Evolutionary conservation across 306 rosid species (phyloP), one percentile per base, ranked within the genome.

Genomic region (Vigna trinervia): DNA sequence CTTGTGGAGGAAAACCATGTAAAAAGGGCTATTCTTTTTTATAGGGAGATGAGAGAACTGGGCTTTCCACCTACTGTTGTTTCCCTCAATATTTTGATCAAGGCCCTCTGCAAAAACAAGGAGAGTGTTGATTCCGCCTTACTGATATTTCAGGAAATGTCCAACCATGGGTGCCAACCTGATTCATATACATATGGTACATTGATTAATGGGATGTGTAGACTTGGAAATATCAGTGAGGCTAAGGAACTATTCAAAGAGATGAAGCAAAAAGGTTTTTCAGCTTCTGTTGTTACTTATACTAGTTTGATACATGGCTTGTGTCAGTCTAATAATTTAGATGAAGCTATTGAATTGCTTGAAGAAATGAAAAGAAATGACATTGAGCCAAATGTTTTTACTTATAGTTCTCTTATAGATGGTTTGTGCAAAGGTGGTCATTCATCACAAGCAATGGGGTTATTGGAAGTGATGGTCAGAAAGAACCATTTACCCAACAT

Each of bases 131-230:
- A 88, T 79, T 79, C 89, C 52, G 98, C 98, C 76, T 79, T 92
- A 30, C 79, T 3, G 64, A 84, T 92, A 78, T 90, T 94, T 73
- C 86, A 10, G 13, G 96, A 90, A 83, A 92, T 94, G 97, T 87
- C 98, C 5, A 75, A 81, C 60, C 92, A 85, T 23, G 93, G 95
- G 22, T 92, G 85, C 80, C 80, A 56, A 48, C 97, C 98, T 13
- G 96, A 92, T 85, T 88, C 98, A 6, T 94, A 94, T 81, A 90
- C 97, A 4, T 94, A 88, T 70, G 97, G 98, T 65, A 94, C 98
- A 46, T 85, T 94, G 83, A 89, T 94, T 52, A 94, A 89, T 72
- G 97, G 96, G 70, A 41, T 94, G 34, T 89, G 97, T 83, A 84
- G 66, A 76, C 79, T 86, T 4, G 97, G 97, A 62, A 87, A 77